Evolutionary conservation across 305 asterid species (phyloP).

Genomic region (Solanum hybrid): DNA sequence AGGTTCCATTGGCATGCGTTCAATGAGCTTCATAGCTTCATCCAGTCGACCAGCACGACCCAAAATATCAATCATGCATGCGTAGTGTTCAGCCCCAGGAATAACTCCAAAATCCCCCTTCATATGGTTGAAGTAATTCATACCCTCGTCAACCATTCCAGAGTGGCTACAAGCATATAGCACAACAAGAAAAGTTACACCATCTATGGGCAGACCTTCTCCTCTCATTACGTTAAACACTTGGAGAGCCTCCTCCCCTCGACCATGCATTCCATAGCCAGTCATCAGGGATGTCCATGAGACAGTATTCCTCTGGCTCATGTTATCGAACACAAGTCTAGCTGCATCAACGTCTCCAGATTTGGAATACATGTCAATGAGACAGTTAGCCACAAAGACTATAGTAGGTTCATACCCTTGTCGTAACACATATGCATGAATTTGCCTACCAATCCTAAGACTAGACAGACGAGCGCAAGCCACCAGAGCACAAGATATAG

Average conservation of each 20-base stretch:
- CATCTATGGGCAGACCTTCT: conserved; percentile 47
- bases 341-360: conserved; percentile 75
- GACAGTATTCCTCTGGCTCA: conserved; percentile 44
- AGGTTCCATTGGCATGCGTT: conserved; percentile 62
- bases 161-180: conserved; percentile 90
- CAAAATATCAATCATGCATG: conserved; percentile 74
- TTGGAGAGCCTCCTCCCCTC: conserved; percentile 61
- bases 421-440: conserved; percentile 58
- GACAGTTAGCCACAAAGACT: conserved; percentile 67
- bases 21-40: conserved; percentile 54
- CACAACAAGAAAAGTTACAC: conserved; percentile 66
- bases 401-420: conserved; percentile 42
- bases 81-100: conserved; percentile 69
- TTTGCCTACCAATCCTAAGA: conserved; percentile 54
- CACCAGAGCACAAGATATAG: conserved; percentile 66
- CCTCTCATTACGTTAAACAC: conserved; percentile 43
- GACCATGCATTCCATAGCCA: conserved; percentile 82
- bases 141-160: conserved; percentile 62
- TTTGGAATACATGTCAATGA: conserved; percentile 80
- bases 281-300: conserved; percentile 90
- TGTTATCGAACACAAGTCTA: conserved; percentile 48
- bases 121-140: conserved; percentile 57
- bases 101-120: conserved; percentile 36
- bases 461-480: conserved; percentile 75
- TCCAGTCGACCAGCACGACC: conserved; percentile 77